Percentiles rank a stretch among this genome's conserved stretches.
Evolutionary conservation across 2,329 filamentous ascomycete genomes (phyloP).

Genomic region (Falciphora oryzae): DNA sequence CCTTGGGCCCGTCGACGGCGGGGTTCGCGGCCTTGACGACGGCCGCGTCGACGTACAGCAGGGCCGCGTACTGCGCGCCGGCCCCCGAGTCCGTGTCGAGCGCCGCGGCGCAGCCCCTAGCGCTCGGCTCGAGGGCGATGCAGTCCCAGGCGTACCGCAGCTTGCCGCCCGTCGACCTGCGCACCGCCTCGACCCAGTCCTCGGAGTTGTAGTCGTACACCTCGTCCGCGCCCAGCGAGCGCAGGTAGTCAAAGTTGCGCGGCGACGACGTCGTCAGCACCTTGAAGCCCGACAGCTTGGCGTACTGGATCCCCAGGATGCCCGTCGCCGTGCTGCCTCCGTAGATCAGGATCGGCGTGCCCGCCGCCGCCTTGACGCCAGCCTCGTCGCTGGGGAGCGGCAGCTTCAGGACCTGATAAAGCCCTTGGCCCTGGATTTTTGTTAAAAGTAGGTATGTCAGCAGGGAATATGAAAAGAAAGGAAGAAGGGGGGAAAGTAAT

Average conservation of each 20-base stretch:
- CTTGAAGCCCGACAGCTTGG: constrained; percentile 33
- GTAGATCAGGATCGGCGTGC: constrained; percentile 37
- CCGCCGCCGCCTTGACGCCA: constrained; percentile 20
- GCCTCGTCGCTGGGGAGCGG: constrained; percentile 26
- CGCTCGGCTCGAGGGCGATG: constrained; percentile 22
- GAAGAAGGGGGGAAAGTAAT: background rate
- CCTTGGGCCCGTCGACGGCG: background rate
- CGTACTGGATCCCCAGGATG: constrained; percentile 43
- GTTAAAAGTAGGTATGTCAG: background rate
- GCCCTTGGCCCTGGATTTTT: constrained; percentile 34
- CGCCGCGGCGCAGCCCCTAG: constrained; percentile 23
- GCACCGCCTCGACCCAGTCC: constrained; percentile 18
- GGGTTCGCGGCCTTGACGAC: constrained; percentile 33
- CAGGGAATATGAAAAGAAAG: background rate
- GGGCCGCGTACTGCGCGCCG: constrained; percentile 11
- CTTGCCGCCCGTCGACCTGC: constrained; percentile 17
- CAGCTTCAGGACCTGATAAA: constrained; percentile 40
- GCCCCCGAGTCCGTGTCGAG: constrained; percentile 10
- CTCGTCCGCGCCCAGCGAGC: constrained; percentile 36
- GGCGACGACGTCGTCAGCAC: constrained; percentile 35
- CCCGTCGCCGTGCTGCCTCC: constrained; percentile 49
- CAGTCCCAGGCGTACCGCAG: constrained; percentile 32
- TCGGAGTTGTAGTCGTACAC: constrained; percentile 39
- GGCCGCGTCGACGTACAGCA: constrained; percentile 11
- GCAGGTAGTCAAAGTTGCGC: constrained; percentile 32